A percentile compares a stretch with the other conserved stretches of the same genome.
Conservation (phyloP, 2,329 filamentous ascomycete genomes). For the Zelopaecilomyces penicillatus region DNA sequence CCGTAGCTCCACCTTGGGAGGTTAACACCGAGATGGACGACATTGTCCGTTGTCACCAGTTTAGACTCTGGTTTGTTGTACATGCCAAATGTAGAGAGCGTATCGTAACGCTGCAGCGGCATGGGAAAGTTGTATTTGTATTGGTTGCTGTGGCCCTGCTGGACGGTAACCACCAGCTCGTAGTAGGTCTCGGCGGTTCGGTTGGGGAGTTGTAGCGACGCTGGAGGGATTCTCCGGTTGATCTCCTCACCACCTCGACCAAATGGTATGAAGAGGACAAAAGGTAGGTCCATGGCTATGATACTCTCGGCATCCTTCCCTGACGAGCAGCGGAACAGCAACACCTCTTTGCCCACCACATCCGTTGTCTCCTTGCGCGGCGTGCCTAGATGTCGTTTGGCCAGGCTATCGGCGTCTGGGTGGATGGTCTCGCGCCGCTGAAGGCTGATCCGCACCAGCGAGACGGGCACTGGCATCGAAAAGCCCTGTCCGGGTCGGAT, state of each 20-base stretch:
- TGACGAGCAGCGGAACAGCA: slow-evolving; percentile 77
- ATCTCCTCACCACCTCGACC: slow-evolving; percentile 85
- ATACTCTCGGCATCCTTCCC: slow-evolving; percentile 83
- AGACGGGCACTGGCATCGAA: slow-evolving; percentile 83
- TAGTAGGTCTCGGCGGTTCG: slow-evolving; percentile 96
- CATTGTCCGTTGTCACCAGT: slow-evolving; percentile 76
- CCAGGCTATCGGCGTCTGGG: slow-evolving; percentile 86
- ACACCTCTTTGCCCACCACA: slow-evolving; percentile 90
- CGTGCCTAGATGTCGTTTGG: slow-evolving; percentile 84
- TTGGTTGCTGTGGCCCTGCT: slow-evolving; percentile 79
- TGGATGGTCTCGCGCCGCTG: slow-evolving; percentile 94
- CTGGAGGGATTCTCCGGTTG: slow-evolving; percentile 81
- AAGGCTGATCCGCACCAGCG: slow-evolving; percentile 87
- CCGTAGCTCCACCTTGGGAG: slow-evolving; percentile 95
- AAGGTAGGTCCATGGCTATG: slow-evolving; percentile 92
- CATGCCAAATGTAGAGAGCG: slow-evolving; percentile 97
- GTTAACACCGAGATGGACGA: slow-evolving; percentile 86
- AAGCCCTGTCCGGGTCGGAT: slow-evolving; percentile 79
- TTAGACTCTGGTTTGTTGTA: slow-evolving; percentile 93
- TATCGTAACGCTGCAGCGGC: slow-evolving; percentile 88
- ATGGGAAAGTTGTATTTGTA: slow-evolving; percentile 89
- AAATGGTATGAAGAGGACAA: slow-evolving; percentile 95
- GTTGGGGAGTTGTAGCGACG: slow-evolving; percentile 81
- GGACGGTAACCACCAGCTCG: slow-evolving; percentile 90
- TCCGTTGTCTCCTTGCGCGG: slow-evolving; percentile 86